A percentile compares a stretch with the other conserved stretches of the same genome.
These are phyloP conservation scores for Schizophyllum amplum DNA, from an alignment of 1,284 basidiomycete genomes.

Conservation along the genomic window DNA sequence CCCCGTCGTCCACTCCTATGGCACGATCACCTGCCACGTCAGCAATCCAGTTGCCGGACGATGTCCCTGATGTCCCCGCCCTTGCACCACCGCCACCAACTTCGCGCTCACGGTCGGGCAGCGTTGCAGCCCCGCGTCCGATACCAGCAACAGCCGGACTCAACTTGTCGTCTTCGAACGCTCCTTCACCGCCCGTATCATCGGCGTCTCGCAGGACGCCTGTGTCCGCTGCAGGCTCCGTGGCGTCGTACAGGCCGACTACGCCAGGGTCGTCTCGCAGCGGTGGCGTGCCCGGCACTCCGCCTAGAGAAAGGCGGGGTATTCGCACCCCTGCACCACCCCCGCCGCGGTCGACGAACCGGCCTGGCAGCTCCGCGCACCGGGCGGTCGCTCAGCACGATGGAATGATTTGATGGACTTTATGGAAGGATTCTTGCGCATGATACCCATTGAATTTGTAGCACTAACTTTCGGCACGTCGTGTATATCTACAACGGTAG, in stretches of 20 bases:
- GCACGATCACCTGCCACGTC: not conserved
- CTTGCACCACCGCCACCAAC: not conserved
- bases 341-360: constrained; percentile 55
- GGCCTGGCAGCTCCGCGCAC: constrained; percentile 50
- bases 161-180: not conserved
- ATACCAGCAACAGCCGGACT: not conserved
- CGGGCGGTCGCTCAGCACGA: constrained; percentile 40
- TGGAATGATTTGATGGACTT: constrained; percentile 40
- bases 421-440: not conserved
- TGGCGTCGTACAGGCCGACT: too few species aligned
- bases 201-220: not conserved
- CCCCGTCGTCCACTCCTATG: not conserved
- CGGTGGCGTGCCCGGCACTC: constrained; percentile 9
- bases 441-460: not conserved
- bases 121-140: not conserved
- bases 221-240: not conserved
- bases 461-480: not conserved
- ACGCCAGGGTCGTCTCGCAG: constrained; percentile 19
- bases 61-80: not conserved
- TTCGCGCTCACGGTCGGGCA: not conserved
- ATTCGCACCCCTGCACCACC: constrained; percentile 23
- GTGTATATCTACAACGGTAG: not conserved
- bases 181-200: not conserved
- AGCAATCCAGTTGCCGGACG: not conserved
- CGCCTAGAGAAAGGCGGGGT: constrained; percentile 10